phyloP scores from a whole-genome alignment of 1,284 basidiomycete genomes.

The Paramarasmius palmivorus region DNA sequence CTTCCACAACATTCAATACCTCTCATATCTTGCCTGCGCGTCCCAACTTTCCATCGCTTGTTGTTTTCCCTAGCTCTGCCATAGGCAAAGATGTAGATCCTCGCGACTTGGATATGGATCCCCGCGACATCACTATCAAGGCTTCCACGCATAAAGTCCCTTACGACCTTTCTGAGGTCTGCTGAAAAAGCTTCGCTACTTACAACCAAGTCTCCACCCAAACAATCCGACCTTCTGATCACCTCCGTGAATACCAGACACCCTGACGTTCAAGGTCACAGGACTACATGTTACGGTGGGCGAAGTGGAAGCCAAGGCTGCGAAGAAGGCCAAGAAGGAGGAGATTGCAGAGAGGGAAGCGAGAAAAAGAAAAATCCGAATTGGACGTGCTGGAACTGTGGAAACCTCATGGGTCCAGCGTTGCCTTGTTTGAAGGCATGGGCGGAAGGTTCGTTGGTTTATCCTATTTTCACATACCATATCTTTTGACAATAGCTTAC shows the following conservation, averaged over 20 bases:
- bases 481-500: not conserved
- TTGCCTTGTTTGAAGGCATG: conserved; percentile 62
- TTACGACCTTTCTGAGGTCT: conserved; percentile 77
- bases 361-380: conserved; percentile 45
- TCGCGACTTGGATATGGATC: conserved; percentile 24
- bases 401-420: conserved; percentile 64
- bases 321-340: conserved; percentile 51
- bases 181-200: conserved; percentile 73
- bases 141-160: conserved; percentile 77
- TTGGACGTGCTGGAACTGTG: conserved; percentile 67
- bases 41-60: conserved; percentile 53
- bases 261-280: conserved; percentile 56
- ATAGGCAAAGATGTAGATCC: conserved; percentile 37
- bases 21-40: conserved; percentile 76
- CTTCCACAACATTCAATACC: conserved; percentile 77
- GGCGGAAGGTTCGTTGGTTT: conserved; percentile 50
- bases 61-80: conserved; percentile 36
- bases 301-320: conserved; percentile 59
- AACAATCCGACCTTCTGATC: conserved; percentile 61
- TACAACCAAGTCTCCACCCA: conserved; percentile 64
- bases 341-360: conserved; percentile 45
- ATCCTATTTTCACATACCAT: not conserved
- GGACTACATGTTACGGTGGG: conserved; percentile 57
- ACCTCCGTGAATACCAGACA: conserved; percentile 64
- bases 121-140: conserved; percentile 54